Evolutionary conservation across 1,284 basidiomycete species (phyloP).

Genomic region (Exsudoporus floridanus): DNA sequence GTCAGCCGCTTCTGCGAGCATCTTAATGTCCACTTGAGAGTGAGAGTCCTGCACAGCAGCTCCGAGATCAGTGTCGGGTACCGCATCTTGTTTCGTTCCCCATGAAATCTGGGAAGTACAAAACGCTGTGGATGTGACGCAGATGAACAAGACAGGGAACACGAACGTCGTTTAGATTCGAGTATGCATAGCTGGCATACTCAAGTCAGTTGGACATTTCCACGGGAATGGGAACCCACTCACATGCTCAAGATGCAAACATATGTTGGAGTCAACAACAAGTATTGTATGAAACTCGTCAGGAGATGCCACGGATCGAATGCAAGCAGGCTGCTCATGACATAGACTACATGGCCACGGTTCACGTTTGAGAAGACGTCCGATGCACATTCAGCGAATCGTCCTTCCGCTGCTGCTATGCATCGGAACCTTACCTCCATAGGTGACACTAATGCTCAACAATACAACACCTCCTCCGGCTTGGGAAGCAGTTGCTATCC

Average conservation of each 20-base stretch:
- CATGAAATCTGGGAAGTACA: slow-evolving; percentile 64
- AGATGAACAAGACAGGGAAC: background rate
- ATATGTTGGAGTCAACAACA: slow-evolving; percentile 86
- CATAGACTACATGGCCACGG: slow-evolving; percentile 52
- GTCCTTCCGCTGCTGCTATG: background rate
- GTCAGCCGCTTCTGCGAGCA: slow-evolving; percentile 84
- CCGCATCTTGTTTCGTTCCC: slow-evolving; percentile 85
- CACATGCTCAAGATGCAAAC: slow-evolving; percentile 86
- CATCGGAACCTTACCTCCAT: slow-evolving; percentile 60
- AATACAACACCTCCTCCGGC: slow-evolving; percentile 71
- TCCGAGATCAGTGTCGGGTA: slow-evolving; percentile 74
- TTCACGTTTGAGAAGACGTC: background rate
- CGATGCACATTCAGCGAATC: slow-evolving; percentile 3
- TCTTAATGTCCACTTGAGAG: slow-evolving; percentile 85
- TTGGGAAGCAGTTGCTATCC: slow-evolving; percentile 65
- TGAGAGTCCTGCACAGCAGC: slow-evolving; percentile 76
- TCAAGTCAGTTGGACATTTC: slow-evolving; percentile 2
- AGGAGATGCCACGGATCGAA: slow-evolving; percentile 94
- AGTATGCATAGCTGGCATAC: slow-evolving; percentile 67
- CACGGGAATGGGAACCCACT: slow-evolving; percentile 29
- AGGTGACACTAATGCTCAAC: slow-evolving; percentile 83
- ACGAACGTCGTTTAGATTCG: slow-evolving; percentile 75
- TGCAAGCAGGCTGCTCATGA: slow-evolving; percentile 78
- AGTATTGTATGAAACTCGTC: slow-evolving; percentile 88
- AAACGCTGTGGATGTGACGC: background rate